phyloP scores from a whole-genome alignment of 768 basidiomycete species.

The Termitomyces sp. region DNA sequence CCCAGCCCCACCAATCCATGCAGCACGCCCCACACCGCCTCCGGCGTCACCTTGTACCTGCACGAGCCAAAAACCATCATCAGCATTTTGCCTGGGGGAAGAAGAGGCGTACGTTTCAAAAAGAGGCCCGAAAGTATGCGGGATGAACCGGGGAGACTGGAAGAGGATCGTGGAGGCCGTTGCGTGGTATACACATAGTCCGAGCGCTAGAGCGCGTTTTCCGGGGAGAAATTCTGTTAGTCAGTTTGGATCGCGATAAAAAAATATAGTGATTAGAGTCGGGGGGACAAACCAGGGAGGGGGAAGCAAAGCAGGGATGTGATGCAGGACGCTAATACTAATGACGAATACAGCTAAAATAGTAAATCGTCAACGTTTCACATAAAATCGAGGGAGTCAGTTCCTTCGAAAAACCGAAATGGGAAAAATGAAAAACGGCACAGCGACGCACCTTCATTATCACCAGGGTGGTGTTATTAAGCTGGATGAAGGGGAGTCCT shows the following conservation, averaged over 20 bases:
- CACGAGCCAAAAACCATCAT: neutral
- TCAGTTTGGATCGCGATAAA: neutral
- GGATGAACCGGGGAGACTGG: constrained; percentile 76
- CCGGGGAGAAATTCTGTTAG: constrained; percentile 72
- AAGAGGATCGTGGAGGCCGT: constrained; percentile 68
- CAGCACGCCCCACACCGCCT: constrained; percentile 62
- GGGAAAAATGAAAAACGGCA: no score
- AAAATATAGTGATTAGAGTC: no score
- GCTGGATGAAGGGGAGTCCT: constrained; percentile 66
- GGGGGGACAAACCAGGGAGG: constrained; percentile 56
- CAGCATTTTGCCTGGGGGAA: no score
- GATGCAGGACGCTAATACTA: constrained; percentile 57
- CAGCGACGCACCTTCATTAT: constrained; percentile 55
- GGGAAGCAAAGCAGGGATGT: constrained; percentile 57
- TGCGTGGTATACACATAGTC: constrained; percentile 71
- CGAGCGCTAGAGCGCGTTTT: constrained; percentile 77
- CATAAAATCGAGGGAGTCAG: no score
- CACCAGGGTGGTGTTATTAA: constrained; percentile 78
- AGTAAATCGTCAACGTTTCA: neutral
- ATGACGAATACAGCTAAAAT: constrained; percentile 62
- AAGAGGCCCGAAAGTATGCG: constrained; percentile 55
- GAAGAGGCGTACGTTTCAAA: constrained; percentile 61
- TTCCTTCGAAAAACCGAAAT: no score
- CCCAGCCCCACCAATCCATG: constrained; percentile 69
- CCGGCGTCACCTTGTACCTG: constrained; percentile 64